Base-by-base conservation (phyloP, 1,139 yeast species). In the Protomyces pachydermus region DNA sequence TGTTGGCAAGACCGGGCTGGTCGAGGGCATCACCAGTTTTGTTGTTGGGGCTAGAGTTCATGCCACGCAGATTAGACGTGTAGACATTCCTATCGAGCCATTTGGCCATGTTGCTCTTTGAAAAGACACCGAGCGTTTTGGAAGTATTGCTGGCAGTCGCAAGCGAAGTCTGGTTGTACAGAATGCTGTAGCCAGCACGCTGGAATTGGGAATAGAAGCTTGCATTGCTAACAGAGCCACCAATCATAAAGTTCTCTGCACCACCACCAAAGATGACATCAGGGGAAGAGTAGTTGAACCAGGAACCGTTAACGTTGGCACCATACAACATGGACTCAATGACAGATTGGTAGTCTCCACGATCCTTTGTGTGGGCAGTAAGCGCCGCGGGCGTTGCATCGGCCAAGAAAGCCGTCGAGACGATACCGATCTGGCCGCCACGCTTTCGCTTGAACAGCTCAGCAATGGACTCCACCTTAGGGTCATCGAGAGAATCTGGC, bases 51-150 rank as follows among this genome's bases (percentile, higher is more conserved):
- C 39, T 28, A n/a, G 38, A 35, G 8, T 54, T 54, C 57, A 37
- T 37, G 48, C 57, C 57, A 23, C 34, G 38, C 32, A 54, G 50
- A 25, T 54, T 54, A 23, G 32, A 35, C 5, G 46, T 54, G 57
- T 54, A 54, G 34, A 54, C 57, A 38, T 54, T 54, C 8, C 57
- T n/a, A 28, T 54, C 57, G 48, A 54, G 57, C 57, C 57, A 54
- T 20, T 54, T 54, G 57, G 38, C 39, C 57, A 54, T 20, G 23
- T 54, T 54, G 35, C 48, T 35, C 23, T 37, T 37, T 2, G 48
- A 23, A 20, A 54, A 54, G 35, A 54, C 57, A 25, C 57, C 57
- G 16, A 54, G 48, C 3, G 57, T 38, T 14, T 42, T 39, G 28
- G 50, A n/a, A n/a, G 5, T 39, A 23, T 54, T 54, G 25, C 50